Percentiles rank a stretch among this genome's conserved stretches.
These are phyloP conservation scores for Linnemannia exigua DNA, from an alignment of 192 early-diverging fungal species.

Conservation along the genomic window DNA sequence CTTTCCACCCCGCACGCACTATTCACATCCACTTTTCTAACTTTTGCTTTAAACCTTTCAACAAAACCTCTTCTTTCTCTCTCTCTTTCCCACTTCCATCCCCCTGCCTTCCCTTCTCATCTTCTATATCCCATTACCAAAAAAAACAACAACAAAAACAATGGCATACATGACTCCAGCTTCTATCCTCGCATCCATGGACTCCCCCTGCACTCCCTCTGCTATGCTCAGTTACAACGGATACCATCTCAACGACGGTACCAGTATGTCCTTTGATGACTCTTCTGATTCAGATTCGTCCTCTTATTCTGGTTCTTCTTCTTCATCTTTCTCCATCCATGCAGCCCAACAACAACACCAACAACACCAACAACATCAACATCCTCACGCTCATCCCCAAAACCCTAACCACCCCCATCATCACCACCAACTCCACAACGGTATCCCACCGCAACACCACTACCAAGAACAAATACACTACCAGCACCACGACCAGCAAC, in stretches of 20 bases:
- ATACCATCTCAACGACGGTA: conserved; percentile 32
- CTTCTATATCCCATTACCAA: neutral
- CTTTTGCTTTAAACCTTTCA: too few relatives aligned
- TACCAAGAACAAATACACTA: too few relatives aligned
- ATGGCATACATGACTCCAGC: conserved; percentile 40
- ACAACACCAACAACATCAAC: too few relatives aligned
- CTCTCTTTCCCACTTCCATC: neutral
- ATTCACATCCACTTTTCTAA: too few relatives aligned
- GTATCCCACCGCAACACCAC: neutral
- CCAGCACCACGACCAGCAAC: neutral
- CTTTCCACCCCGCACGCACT: neutral
- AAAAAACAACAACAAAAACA: neutral
- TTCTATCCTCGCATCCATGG: conserved; percentile 47
- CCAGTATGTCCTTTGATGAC: conserved; percentile 31
- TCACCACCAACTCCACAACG: conserved; percentile 6
- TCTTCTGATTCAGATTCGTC: conserved; percentile 45
- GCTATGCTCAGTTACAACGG: conserved; percentile 47
- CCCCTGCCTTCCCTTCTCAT: neutral
- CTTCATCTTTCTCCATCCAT: conserved; percentile 35
- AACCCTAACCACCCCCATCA: conserved; percentile 6
- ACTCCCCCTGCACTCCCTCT: conserved; percentile 45
- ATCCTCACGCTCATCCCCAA: conserved; percentile 10
- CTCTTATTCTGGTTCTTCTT: conserved; percentile 40
- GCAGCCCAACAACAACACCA: conserved; percentile 12
- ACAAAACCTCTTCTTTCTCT: neutral